Evolutionary conservation across 192 early-diverging fungal genomes (phyloP).

Genomic region (Backusella tarrabulga): DNA sequence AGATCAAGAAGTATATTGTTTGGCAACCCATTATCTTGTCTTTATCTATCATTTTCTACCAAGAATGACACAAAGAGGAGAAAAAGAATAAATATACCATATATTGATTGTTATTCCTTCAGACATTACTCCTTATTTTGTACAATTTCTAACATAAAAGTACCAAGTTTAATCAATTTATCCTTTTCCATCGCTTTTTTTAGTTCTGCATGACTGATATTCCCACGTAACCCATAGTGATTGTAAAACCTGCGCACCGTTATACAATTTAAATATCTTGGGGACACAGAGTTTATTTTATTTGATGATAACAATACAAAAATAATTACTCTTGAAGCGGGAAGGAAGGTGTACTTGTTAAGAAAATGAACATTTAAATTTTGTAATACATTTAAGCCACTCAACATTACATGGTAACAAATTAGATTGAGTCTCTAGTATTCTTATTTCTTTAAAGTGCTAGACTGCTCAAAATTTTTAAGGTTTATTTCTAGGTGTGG

Average conservation of each 20-base stretch:
- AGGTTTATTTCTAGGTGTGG: background rate
- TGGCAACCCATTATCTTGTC: background rate
- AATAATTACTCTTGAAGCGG: background rate
- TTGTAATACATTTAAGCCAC: background rate
- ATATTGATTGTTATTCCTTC: background rate
- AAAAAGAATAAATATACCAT: background rate
- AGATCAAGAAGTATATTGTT: background rate
- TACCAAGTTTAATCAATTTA: background rate
- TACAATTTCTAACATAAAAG: background rate
- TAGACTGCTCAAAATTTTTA: background rate
- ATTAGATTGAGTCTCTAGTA: background rate
- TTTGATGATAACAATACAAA: background rate
- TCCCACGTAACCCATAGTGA: background rate
- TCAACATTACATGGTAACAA: background rate
- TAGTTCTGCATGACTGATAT: background rate
- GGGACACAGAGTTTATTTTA: background rate
- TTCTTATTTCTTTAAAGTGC: background rate
- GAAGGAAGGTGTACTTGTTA: background rate
- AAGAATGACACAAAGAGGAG: background rate
- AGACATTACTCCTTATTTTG: background rate
- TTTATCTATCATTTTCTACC: background rate
- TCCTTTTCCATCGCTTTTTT: background rate
- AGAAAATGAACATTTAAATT: background rate
- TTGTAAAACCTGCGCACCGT: background rate
- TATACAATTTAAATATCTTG: background rate